Percentiles rank a stretch among this genome's conserved stretches.
Conservation (phyloP, 805 yeast genomes). For the Yarrowia yakushimensis region DNA sequence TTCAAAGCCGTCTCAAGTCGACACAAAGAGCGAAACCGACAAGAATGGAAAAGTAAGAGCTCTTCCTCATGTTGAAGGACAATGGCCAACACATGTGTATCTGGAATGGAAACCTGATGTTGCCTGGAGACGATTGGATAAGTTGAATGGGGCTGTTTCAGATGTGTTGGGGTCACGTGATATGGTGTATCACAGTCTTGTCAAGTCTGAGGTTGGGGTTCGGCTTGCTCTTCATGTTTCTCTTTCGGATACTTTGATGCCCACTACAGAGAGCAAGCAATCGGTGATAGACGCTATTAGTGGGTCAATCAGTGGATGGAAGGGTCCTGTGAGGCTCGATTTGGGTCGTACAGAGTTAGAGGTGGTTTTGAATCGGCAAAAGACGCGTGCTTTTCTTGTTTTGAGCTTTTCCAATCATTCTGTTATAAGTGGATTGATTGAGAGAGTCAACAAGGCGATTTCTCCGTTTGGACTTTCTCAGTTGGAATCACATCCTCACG, state of each 20-base stretch:
- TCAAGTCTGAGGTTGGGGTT: slow-evolving; percentile 30
- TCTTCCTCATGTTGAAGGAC: slow-evolving; percentile 31
- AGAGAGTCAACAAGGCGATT: not conserved
- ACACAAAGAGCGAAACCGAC: slow-evolving; percentile 22
- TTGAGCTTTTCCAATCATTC: not conserved
- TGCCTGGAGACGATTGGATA: not conserved
- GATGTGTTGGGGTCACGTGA: not conserved
- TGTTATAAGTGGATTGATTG: not conserved
- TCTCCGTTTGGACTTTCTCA: not conserved
- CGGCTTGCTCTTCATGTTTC: slow-evolving; percentile 33
- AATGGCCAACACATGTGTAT: slow-evolving; percentile 34
- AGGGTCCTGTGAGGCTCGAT: not conserved
- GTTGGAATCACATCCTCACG: slow-evolving; percentile 21
- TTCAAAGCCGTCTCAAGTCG: slow-evolving; percentile 26
- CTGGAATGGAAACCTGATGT: slow-evolving; percentile 33
- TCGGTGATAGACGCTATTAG: slow-evolving; percentile 12
- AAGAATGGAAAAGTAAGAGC: slow-evolving; percentile 30
- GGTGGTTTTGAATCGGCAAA: slow-evolving; percentile 26
- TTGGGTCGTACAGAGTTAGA: not conserved
- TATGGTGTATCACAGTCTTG: slow-evolving; percentile 26
- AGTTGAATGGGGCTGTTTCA: not conserved
- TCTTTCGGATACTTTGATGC: slow-evolving; percentile 34
- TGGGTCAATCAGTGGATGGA: not conserved
- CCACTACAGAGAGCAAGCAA: slow-evolving; percentile 26
- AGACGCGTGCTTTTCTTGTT: slow-evolving; percentile 28